phyloP scores from a whole-genome alignment of 2,329 filamentous ascomycete genomes.

The Alternaria postmessia region DNA sequence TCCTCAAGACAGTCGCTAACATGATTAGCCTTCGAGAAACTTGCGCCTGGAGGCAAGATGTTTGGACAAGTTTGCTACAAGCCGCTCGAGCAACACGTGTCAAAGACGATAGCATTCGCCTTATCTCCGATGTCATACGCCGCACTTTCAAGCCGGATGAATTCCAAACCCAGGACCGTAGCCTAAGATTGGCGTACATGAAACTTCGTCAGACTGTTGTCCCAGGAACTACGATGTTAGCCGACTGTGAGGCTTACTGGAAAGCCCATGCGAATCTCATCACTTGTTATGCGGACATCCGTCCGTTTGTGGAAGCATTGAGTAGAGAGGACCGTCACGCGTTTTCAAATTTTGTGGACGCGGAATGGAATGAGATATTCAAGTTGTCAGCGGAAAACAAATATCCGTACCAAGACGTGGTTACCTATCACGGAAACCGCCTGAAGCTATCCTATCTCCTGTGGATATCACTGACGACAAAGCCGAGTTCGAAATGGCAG shows the following conservation, averaged over 20 bases:
- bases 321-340: slow-evolving; percentile 15
- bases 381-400: background rate
- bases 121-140: slow-evolving; percentile 17
- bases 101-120: slow-evolving; percentile 6
- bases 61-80: slow-evolving; percentile 31
- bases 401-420: background rate
- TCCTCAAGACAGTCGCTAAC: background rate
- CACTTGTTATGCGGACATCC: slow-evolving; percentile 42
- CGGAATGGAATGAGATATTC: background rate
- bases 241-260: slow-evolving; percentile 37
- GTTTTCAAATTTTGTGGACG: slow-evolving; percentile 23
- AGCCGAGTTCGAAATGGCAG: background rate
- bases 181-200: slow-evolving; percentile 27
- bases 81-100: slow-evolving; percentile 16
- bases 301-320: slow-evolving; percentile 31
- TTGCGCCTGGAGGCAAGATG: slow-evolving; percentile 27
- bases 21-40: slow-evolving; percentile 16
- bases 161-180: slow-evolving; percentile 21
- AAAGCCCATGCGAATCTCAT: slow-evolving; percentile 25
- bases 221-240: slow-evolving; percentile 13
- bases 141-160: slow-evolving; percentile 21
- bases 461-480: slow-evolving; percentile 24
- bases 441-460: slow-evolving; percentile 40
- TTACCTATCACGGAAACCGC: slow-evolving; percentile 21
- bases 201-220: slow-evolving; percentile 17